Conservation (phyloP, 768 basidiomycete genomes). For the Amanita brunnescens region DNA sequence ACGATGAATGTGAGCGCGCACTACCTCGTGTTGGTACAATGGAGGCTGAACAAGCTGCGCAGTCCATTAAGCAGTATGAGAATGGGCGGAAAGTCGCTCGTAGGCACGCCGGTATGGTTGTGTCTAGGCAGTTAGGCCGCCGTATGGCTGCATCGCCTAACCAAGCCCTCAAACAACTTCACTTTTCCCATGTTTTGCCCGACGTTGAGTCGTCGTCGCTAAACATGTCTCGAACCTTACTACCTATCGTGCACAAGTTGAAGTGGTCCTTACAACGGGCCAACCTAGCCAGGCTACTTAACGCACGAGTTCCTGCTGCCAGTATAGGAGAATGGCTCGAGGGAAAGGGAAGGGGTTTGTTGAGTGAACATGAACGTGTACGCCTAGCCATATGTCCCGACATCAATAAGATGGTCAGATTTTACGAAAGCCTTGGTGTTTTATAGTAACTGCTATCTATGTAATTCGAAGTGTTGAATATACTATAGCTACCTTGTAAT, state of each 20-base stretch:
- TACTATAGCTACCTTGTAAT: neutral
- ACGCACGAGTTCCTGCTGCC: constrained; percentile 28
- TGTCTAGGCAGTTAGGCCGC: constrained; percentile 46
- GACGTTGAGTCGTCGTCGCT: constrained; percentile 54
- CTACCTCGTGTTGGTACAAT: neutral
- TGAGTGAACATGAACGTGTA: constrained; percentile 56
- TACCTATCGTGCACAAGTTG: constrained; percentile 56
- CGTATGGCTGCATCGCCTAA: constrained; percentile 27
- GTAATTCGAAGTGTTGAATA: neutral
- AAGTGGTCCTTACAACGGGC: constrained; percentile 69
- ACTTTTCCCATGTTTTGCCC: constrained; percentile 46
- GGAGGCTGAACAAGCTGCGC: constrained; percentile 6
- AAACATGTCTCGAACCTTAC: constrained; percentile 47
- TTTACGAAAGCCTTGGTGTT: constrained; percentile 41
- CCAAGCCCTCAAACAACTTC: constrained; percentile 33
- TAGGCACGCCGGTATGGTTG: constrained; percentile 38
- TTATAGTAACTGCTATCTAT: neutral
- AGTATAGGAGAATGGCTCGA: constrained; percentile 50
- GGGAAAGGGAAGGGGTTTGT: constrained; percentile 35
- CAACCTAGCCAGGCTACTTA: constrained; percentile 47
- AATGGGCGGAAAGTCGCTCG: constrained; percentile 44
- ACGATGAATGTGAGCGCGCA: constrained; percentile 41
- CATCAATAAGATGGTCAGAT: constrained; percentile 46
- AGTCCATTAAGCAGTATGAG: constrained; percentile 68
- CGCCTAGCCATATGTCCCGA: constrained; percentile 62